Percentiles rank a stretch among this genome's conserved stretches.
These are phyloP conservation scores for Populus hybrid DNA, from an alignment of 441 rosid species.

Conservation along the genomic window DNA sequence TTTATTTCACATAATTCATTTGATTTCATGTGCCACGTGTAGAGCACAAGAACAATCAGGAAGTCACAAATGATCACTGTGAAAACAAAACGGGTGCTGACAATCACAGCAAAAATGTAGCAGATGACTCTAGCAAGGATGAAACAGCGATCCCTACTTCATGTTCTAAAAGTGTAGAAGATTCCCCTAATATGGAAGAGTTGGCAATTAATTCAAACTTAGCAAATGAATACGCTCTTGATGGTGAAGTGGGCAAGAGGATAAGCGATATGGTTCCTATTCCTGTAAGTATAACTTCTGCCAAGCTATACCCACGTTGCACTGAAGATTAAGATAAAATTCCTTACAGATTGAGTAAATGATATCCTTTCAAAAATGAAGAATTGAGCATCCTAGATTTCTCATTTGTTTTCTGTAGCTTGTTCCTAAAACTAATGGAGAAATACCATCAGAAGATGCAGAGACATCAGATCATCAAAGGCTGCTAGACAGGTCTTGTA, in stretches of 20 bases:
- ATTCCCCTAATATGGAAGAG: slow-evolving; percentile 33
- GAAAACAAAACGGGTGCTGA: slow-evolving; percentile 15
- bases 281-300: slow-evolving; percentile 57
- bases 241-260: slow-evolving; percentile 80
- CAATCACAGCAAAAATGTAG: slow-evolving; percentile 21
- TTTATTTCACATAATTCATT: slow-evolving; percentile 13
- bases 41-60: slow-evolving; percentile 33
- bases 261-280: slow-evolving; percentile 78
- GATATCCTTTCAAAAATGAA: neutral
- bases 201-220: slow-evolving; percentile 33
- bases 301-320: neutral
- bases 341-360: neutral
- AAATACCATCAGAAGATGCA: slow-evolving; percentile 75
- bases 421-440: slow-evolving; percentile 84
- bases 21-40: slow-evolving; percentile 14
- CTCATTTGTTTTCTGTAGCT: slow-evolving; percentile 50
- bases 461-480: slow-evolving; percentile 81
- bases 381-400: slow-evolving; percentile 6
- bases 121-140: slow-evolving; percentile 24
- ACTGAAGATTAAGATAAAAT: neutral
- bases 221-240: slow-evolving; percentile 61
- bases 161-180: slow-evolving; percentile 15
- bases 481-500: slow-evolving; percentile 68
- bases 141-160: slow-evolving; percentile 20
- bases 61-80: slow-evolving; percentile 19